Conservation (phyloP, 495 filamentous ascomycete genomes). For the Xylaria telfairii region DNA sequence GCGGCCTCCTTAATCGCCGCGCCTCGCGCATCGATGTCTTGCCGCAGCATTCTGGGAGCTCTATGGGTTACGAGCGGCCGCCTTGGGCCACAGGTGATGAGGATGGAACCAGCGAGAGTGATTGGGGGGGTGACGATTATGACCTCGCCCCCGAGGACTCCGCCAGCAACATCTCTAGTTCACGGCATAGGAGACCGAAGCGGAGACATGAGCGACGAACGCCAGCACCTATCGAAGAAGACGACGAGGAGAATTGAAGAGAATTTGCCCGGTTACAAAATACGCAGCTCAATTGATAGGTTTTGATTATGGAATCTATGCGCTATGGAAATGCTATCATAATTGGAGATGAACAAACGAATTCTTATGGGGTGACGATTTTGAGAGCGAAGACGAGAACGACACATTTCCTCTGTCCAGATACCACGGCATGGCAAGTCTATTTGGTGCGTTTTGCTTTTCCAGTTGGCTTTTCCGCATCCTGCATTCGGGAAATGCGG, state of each 20-base stretch:
- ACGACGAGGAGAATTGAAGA: slow-evolving; percentile 63
- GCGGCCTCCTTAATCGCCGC: slow-evolving; percentile 74
- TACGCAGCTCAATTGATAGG: not conserved
- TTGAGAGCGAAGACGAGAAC: slow-evolving; percentile 16
- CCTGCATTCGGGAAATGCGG: slow-evolving; percentile 2
- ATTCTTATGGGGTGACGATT: slow-evolving; percentile 18
- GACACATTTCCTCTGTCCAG: slow-evolving; percentile 10
- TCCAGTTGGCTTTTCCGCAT: not conserved
- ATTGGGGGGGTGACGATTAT: slow-evolving; percentile 71
- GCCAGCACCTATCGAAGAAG: slow-evolving; percentile 85
- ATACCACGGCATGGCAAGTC: slow-evolving; percentile 25
- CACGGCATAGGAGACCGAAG: slow-evolving; percentile 72
- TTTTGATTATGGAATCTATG: slow-evolving; percentile 4
- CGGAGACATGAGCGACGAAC: slow-evolving; percentile 76
- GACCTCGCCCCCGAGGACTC: slow-evolving; percentile 77
- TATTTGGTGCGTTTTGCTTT: slow-evolving; percentile 15
- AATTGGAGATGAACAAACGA: slow-evolving; percentile 15
- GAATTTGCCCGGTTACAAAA: slow-evolving; percentile 8
- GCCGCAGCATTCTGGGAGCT: slow-evolving; percentile 45
- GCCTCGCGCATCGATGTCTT: slow-evolving; percentile 55
- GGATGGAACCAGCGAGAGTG: slow-evolving; percentile 61
- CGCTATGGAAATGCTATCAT: slow-evolving; percentile 3
- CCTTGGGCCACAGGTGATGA: slow-evolving; percentile 50
- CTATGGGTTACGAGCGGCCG: slow-evolving; percentile 46
- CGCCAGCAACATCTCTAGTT: slow-evolving; percentile 87